Evolutionary conservation across 768 basidiomycete genomes (phyloP).

Genomic region (Udeniomyces megalosporus): DNA sequence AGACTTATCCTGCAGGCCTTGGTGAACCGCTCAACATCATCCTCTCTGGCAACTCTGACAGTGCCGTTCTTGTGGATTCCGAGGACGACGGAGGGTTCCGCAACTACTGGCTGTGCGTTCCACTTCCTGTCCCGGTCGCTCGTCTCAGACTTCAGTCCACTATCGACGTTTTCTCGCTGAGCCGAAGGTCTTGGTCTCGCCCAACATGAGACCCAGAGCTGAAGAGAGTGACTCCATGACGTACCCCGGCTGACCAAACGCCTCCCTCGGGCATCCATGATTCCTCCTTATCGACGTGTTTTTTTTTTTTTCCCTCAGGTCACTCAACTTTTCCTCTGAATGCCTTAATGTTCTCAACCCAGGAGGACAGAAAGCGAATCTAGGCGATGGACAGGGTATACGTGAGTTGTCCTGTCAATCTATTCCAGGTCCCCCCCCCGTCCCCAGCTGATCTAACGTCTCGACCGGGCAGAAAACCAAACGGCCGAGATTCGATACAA

Average conservation of each 20-base stretch:
- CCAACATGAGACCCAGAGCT: too few species aligned
- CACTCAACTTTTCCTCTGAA: conserved; percentile 51
- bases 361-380: conserved; percentile 48
- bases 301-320: not conserved
- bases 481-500: conserved; percentile 71
- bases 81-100: conserved; percentile 52
- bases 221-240: too few species aligned
- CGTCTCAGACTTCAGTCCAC: not conserved
- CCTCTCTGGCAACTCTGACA: conserved; percentile 58
- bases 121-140: conserved; percentile 26
- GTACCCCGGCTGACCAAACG: too few species aligned
- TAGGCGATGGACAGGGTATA: conserved; percentile 67
- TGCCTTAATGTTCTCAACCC: conserved; percentile 72
- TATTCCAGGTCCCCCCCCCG: not conserved
- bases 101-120: conserved; percentile 68
- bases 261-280: too few species aligned
- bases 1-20: conserved; percentile 36
- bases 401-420: conserved; percentile 34
- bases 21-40: conserved; percentile 80
- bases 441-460: not conserved
- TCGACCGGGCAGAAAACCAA: conserved; percentile 45
- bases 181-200: too few species aligned
- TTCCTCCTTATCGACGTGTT: too few species aligned
- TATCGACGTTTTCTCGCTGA: too few species aligned
- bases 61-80: conserved; percentile 43